These are phyloP conservation scores for Citrus cavaleriei DNA, from an alignment of 345 rosid species.

Conservation along the genomic window DNA sequence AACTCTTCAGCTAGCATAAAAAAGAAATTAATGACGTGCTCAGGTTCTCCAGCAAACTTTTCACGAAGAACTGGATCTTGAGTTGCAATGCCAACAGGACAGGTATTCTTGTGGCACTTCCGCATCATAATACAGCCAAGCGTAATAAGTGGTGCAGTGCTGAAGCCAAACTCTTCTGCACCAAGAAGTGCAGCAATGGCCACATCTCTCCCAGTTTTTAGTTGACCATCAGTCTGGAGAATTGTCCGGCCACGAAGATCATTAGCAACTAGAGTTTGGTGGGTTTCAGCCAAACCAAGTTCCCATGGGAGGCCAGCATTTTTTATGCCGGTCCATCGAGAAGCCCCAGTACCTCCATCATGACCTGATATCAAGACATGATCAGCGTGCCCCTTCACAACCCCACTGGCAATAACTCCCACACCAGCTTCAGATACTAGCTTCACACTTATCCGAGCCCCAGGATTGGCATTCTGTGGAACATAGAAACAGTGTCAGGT, in stretches of 20 bases:
- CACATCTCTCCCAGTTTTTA: slow-evolving; percentile 98
- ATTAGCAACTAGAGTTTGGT: slow-evolving; percentile 97
- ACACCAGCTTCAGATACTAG: slow-evolving; percentile 99
- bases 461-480: slow-evolving; percentile 87
- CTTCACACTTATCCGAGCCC: slow-evolving; percentile 91
- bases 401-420: slow-evolving; percentile 99
- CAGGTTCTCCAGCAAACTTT: slow-evolving; percentile 99
- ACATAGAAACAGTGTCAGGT: slow-evolving; percentile 6
- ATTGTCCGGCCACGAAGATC: slow-evolving; percentile 98
- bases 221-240: slow-evolving; percentile 98
- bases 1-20: slow-evolving; percentile 99
- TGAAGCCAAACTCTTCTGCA: slow-evolving; percentile 99
- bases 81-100: slow-evolving; percentile 99
- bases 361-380: slow-evolving; percentile 97
- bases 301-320: slow-evolving; percentile 99
- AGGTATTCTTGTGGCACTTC: slow-evolving; percentile 98
- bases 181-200: slow-evolving; percentile 98
- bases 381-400: slow-evolving; percentile 99
- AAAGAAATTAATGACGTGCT: slow-evolving; percentile 95
- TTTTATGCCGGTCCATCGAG: slow-evolving; percentile 99
- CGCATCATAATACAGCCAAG: slow-evolving; percentile 99
- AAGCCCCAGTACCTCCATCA: slow-evolving; percentile 99
- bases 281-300: slow-evolving; percentile 98
- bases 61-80: slow-evolving; percentile 98
- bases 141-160: slow-evolving; percentile 98